Evolutionary conservation across 345 rosid species (phyloP).

Genomic region (Salix brachista): DNA sequence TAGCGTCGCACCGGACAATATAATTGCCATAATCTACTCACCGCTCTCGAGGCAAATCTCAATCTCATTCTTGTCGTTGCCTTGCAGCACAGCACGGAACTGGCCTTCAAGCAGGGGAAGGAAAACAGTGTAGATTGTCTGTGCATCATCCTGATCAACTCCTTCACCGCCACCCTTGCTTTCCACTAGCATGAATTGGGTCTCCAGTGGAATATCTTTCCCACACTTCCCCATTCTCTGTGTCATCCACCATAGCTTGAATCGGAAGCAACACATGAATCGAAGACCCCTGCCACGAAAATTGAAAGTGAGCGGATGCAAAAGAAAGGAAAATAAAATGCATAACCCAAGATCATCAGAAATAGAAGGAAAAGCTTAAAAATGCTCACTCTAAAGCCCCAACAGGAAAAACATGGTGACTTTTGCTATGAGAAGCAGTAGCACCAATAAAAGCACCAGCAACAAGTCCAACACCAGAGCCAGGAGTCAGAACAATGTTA

Average conservation of each 20-base stretch:
- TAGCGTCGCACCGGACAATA: conserved; percentile 15
- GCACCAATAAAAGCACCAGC: conserved; percentile 90
- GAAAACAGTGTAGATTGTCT: conserved; percentile 74
- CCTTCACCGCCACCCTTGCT: conserved; percentile 57
- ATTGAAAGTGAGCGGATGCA: neutral
- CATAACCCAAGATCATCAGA: neutral
- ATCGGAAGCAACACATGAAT: conserved; percentile 84
- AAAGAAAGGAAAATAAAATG: neutral
- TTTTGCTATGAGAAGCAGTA: conserved; percentile 64
- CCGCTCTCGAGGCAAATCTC: conserved; percentile 98
- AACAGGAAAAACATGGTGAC: conserved; percentile 89
- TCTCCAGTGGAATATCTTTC: conserved; percentile 90
- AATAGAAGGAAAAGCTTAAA: neutral
- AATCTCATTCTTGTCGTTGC: conserved; percentile 72
- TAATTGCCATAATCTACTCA: conserved; percentile 48
- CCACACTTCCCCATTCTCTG: conserved; percentile 94
- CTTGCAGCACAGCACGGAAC: conserved; percentile 91
- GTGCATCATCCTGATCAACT: conserved; percentile 44
- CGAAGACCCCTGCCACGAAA: conserved; percentile 64
- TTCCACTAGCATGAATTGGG: conserved; percentile 89
- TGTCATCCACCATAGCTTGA: conserved; percentile 99
- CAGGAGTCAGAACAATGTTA: conserved; percentile 71
- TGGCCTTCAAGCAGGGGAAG: conserved; percentile 96
- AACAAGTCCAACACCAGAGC: conserved; percentile 53
- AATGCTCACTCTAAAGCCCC: conserved; percentile 72